phyloP scores from a whole-genome alignment of 176 grass and related monocot genomes.

The Melocanna baccifera region DNA sequence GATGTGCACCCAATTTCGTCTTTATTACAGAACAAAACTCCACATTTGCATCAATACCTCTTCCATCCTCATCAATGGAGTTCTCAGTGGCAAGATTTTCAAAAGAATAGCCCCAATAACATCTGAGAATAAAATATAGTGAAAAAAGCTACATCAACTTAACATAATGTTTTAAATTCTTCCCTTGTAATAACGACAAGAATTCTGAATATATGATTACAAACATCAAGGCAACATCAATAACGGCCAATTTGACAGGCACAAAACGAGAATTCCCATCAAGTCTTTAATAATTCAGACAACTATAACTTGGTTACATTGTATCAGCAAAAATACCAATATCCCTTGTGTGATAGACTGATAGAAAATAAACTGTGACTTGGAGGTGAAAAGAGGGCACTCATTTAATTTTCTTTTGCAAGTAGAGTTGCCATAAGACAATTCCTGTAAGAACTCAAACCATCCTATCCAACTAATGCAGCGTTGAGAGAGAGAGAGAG shows the following conservation, averaged over 20 bases:
- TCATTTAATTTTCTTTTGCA: slow-evolving; percentile 1
- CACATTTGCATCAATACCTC: slow-evolving; percentile 95
- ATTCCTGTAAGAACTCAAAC: neutral
- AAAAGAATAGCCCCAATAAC: slow-evolving; percentile 98
- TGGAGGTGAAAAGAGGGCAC: neutral
- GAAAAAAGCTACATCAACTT: slow-evolving; percentile 8
- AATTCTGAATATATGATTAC: slow-evolving; percentile 10
- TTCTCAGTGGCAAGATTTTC: slow-evolving; percentile 97
- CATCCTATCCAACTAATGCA: neutral
- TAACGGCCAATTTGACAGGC: neutral
- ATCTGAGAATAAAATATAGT: slow-evolving; percentile 47
- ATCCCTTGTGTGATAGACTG: neutral
- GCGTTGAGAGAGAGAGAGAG: neutral
- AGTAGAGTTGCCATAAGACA: neutral
- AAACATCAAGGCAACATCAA: slow-evolving; percentile 11
- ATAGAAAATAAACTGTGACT: neutral
- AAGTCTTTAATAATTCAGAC: slow-evolving; percentile 24
- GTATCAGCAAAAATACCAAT: neutral
- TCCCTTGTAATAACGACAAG: neutral
- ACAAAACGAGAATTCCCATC: neutral
- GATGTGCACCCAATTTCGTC: slow-evolving; percentile 96
- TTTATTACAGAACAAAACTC: slow-evolving; percentile 97
- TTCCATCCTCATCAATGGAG: slow-evolving; percentile 61
- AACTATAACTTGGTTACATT: neutral
- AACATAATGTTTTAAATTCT: neutral